Evolutionary conservation across 1,139 yeast species (phyloP).

Genomic region (Kodamaea sp.): DNA sequence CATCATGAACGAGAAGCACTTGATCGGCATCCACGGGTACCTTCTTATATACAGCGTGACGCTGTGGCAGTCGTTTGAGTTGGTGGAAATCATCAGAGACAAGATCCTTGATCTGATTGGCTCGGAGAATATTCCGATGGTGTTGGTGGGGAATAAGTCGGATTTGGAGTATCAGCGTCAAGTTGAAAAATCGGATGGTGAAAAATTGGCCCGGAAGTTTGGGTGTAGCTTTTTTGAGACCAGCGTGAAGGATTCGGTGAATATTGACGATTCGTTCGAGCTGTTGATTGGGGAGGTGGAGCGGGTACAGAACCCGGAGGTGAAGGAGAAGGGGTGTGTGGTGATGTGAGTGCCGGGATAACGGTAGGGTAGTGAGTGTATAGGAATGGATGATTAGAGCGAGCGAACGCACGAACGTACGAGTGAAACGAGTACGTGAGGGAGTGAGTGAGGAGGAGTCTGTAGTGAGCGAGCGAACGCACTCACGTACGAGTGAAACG

Average conservation of each 20-base stretch:
- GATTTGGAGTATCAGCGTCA: slow-evolving; percentile 67
- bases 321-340: slow-evolving; percentile 37
- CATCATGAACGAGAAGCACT: slow-evolving; percentile 76
- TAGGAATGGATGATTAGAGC: too few relatives aligned
- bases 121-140: slow-evolving; percentile 69
- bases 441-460: too few relatives aligned
- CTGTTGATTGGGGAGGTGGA: slow-evolving; percentile 71
- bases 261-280: slow-evolving; percentile 65
- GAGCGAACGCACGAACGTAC: too few relatives aligned
- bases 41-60: slow-evolving; percentile 80
- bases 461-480: too few relatives aligned
- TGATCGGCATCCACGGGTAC: slow-evolving; percentile 84
- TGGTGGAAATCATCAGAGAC: slow-evolving; percentile 75
- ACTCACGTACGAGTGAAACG: too few relatives aligned
- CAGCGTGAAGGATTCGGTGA: slow-evolving; percentile 71
- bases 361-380: too few relatives aligned
- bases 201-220: slow-evolving; percentile 57
- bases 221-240: slow-evolving; percentile 74
- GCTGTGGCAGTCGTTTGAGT: slow-evolving; percentile 73
- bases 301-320: slow-evolving; percentile 47
- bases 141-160: slow-evolving; percentile 79
- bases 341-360: slow-evolving; percentile 25
- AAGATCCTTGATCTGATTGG: slow-evolving; percentile 79
- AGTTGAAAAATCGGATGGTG: slow-evolving; percentile 64
- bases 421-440: too few relatives aligned